These are phyloP conservation scores for Vicia villosa DNA, from an alignment of 306 rosid species.

Conservation along the genomic window DNA sequence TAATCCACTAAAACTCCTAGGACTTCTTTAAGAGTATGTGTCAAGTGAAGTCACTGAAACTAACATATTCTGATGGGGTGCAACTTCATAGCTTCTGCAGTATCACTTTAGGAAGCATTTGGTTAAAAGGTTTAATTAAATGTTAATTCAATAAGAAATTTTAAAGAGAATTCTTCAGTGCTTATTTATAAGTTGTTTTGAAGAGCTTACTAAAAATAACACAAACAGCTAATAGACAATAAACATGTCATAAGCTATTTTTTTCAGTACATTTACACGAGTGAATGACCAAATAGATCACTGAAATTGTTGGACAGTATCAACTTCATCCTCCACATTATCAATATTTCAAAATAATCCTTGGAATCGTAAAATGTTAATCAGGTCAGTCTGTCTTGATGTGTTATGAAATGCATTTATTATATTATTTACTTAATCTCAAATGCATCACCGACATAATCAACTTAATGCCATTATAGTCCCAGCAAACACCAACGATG, in stretches of 20 bases:
- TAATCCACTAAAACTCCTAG: constrained; percentile 15
- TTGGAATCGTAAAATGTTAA: neutral
- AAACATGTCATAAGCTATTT: neutral
- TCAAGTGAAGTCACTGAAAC: neutral
- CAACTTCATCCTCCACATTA: neutral
- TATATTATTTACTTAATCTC: neutral
- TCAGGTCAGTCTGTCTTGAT: neutral
- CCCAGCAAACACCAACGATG: neutral
- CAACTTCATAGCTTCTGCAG: constrained; percentile 11
- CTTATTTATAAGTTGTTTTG: no score
- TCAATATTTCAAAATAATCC: neutral
- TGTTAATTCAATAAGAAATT: neutral
- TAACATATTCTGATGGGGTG: constrained; percentile 8
- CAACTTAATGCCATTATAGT: neutral
- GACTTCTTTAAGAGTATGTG: neutral
- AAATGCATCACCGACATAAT: neutral
- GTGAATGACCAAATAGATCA: neutral
- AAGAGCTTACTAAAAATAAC: no score
- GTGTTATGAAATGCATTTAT: neutral
- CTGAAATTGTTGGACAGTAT: neutral
- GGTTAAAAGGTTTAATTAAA: neutral
- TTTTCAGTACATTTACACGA: neutral
- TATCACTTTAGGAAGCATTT: constrained; percentile 1
- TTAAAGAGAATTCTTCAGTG: no score
- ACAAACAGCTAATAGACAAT: no score